Conservation (phyloP, 2,329 filamentous ascomycete genomes). For the Pyrenophora seminiperda region DNA sequence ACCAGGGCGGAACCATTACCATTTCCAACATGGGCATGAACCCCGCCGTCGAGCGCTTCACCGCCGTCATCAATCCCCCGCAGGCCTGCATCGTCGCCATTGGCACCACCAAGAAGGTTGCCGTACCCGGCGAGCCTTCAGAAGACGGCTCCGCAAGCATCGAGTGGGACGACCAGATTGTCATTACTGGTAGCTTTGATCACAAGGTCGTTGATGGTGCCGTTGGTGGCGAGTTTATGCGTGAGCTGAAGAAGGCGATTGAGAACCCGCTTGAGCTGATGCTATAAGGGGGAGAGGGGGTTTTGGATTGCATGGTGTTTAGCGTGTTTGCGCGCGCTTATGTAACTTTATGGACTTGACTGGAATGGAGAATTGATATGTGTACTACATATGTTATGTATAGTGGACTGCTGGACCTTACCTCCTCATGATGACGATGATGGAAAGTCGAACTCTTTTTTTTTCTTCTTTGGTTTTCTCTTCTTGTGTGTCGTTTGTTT, state of each 20-base stretch:
- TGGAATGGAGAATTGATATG: no score
- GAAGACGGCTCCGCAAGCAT: conserved; percentile 76
- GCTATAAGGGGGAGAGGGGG: conserved; percentile 61
- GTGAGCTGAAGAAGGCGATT: conserved; percentile 93
- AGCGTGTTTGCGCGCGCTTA: no score
- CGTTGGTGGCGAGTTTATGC: conserved; percentile 94
- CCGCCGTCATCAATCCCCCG: conserved; percentile 97
- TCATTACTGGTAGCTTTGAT: conserved; percentile 94
- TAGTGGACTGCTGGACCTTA: no score
- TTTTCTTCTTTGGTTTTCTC: no score
- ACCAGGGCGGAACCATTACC: conserved; percentile 98
- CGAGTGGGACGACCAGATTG: conserved; percentile 97
- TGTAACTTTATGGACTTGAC: no score
- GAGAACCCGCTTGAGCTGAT: conserved; percentile 97
- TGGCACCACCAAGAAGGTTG: conserved; percentile 93
- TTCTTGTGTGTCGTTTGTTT: no score
- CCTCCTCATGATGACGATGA: no score
- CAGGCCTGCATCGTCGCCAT: conserved; percentile 95
- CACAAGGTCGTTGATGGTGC: conserved; percentile 98
- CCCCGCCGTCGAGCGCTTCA: conserved; percentile 92
- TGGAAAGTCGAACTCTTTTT: no score
- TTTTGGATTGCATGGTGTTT: conserved; percentile 13
- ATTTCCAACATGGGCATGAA: conserved; percentile 99
- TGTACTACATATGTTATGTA: no score
- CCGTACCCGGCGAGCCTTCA: conserved; percentile 75